phyloP scores from a whole-genome alignment of 768 basidiomycete species.

The Russula dissimulans region DNA sequence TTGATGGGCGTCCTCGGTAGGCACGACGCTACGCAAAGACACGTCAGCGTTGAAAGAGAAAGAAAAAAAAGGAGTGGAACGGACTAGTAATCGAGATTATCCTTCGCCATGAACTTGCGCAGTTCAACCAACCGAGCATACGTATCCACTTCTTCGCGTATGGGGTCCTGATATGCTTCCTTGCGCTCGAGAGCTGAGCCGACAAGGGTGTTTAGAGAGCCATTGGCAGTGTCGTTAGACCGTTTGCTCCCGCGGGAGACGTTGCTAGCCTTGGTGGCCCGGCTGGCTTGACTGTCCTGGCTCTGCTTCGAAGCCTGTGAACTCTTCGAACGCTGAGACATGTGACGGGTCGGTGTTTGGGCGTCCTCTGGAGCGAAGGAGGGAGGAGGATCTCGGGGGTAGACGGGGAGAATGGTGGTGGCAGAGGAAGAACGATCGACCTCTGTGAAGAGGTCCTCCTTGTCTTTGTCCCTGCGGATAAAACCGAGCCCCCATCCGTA shows the following conservation, averaged over 20 bases:
- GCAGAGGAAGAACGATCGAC: conserved; percentile 14
- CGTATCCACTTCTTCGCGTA: conserved; percentile 20
- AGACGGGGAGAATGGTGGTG: conserved; percentile 18
- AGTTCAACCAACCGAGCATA: conserved; percentile 15
- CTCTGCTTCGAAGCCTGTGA: conserved; percentile 9
- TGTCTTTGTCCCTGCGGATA: conserved; percentile 17
- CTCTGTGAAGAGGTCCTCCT: conserved; percentile 12
- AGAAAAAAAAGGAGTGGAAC: not conserved
- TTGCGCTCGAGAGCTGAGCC: conserved; percentile 22
- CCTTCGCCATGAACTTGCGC: conserved; percentile 19
- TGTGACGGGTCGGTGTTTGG: conserved; percentile 13
- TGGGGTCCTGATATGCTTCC: conserved; percentile 20
- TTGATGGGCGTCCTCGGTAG: conserved; percentile 73
- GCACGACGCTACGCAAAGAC: conserved; percentile 44
- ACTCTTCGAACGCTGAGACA: conserved; percentile 15
- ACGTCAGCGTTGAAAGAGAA: not conserved
- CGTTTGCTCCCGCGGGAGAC: conserved; percentile 13
- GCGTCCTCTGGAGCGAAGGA: not conserved
- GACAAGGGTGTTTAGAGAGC: conserved; percentile 20
- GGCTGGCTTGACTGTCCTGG: conserved; percentile 6
- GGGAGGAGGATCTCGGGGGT: conserved; percentile 14
- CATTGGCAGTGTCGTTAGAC: conserved; percentile 13
- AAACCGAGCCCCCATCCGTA: conserved; percentile 21
- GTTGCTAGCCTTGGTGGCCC: conserved; percentile 11
- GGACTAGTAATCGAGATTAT: conserved; percentile 19